These are phyloP conservation scores for Litchi chinensis DNA, from an alignment of 345 rosid species.

Conservation along the genomic window DNA sequence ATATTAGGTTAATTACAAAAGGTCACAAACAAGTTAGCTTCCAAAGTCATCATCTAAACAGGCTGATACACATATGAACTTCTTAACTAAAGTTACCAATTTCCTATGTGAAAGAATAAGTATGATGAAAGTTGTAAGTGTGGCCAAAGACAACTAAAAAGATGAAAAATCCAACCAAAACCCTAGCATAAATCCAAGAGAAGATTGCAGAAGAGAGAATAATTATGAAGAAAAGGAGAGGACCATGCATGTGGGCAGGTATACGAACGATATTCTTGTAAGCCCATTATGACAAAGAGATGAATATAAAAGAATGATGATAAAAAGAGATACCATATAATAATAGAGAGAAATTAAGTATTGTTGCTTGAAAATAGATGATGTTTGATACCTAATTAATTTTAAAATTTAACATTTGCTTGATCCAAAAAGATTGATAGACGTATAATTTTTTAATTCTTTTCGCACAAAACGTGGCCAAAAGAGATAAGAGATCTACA, in stretches of 20 bases:
- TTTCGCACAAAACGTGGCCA: too few species aligned
- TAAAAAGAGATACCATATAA: neutral
- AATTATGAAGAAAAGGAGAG: constrained; percentile 4
- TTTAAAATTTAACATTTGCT: too few species aligned
- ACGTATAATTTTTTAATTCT: too few species aligned
- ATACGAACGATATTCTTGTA: constrained; percentile 22
- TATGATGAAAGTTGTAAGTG: neutral
- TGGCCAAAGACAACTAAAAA: neutral
- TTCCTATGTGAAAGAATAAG: neutral
- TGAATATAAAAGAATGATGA: neutral
- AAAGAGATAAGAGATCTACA: too few species aligned
- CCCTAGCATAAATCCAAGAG: constrained; percentile 12
- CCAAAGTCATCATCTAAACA: too few species aligned
- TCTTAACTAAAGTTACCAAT: too few species aligned
- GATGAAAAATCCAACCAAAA: neutral
- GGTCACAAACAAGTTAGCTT: too few species aligned
- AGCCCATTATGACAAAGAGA: constrained; percentile 21
- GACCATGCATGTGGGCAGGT: constrained; percentile 31
- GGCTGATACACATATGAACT: too few species aligned
- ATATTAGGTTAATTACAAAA: too few species aligned
- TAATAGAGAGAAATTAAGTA: neutral
- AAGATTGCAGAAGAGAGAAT: constrained; percentile 9
- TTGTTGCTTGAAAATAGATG: too few species aligned
- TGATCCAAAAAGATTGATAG: too few species aligned
- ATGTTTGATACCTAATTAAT: too few species aligned